These are phyloP conservation scores for Cichorium intybus DNA, from an alignment of 140 eudicot genomes.

Conservation along the genomic window DNA sequence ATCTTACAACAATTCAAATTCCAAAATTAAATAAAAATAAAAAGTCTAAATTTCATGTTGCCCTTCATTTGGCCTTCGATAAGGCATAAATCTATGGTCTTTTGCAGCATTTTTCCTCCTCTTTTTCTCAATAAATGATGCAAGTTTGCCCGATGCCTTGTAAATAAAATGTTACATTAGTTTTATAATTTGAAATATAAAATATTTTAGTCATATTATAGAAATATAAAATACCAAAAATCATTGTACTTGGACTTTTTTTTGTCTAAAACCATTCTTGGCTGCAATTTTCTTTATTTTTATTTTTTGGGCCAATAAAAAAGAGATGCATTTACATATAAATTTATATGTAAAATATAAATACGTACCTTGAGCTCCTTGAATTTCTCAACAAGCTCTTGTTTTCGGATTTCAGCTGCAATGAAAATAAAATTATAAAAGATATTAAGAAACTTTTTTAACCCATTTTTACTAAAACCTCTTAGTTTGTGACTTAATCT, in stretches of 20 bases:
- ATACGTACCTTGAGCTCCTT: slow-evolving; percentile 71
- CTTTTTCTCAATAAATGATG: slow-evolving; percentile 77
- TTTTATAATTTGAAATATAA: not conserved
- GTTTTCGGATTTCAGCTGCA: slow-evolving; percentile 80
- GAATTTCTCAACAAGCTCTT: slow-evolving; percentile 68
- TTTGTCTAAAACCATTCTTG: not conserved
- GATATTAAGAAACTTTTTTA: not conserved
- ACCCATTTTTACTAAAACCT: not conserved
- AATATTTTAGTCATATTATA: not conserved
- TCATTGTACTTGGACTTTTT: not conserved
- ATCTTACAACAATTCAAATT: not conserved
- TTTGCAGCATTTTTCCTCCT: slow-evolving; percentile 85
- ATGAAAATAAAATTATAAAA: not conserved
- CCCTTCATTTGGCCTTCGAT: slow-evolving; percentile 48
- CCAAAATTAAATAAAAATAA: slow-evolving; percentile 1
- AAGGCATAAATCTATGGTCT: slow-evolving; percentile 82
- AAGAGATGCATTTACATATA: not conserved
- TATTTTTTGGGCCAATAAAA: not conserved
- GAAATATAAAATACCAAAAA: not conserved
- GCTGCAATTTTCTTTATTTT: not conserved
- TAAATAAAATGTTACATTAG: not conserved
- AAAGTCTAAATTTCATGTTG: slow-evolving; percentile 23
- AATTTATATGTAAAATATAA: not conserved
- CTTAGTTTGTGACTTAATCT: not conserved
- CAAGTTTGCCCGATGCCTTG: slow-evolving; percentile 84